phyloP scores from a whole-genome alignment of 306 rosid species.

The Prosopis cineraria region DNA sequence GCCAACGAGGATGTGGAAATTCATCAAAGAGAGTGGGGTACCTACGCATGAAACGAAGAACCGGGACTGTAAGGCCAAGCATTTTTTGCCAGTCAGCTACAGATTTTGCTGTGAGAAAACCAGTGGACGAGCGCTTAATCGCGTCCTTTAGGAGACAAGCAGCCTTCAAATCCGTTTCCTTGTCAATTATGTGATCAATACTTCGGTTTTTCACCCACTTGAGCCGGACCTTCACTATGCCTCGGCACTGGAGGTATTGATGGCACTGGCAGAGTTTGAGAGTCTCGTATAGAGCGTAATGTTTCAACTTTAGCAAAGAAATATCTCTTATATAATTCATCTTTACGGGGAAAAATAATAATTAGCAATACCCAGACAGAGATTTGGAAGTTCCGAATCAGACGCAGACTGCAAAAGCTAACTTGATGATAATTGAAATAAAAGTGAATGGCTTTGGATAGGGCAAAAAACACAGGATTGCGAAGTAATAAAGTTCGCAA shows the following conservation, averaged over 20 bases:
- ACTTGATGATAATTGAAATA: neutral
- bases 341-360: neutral
- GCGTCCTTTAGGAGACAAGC: constrained; percentile 88
- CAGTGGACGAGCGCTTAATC: constrained; percentile 78
- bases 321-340: constrained; percentile 32
- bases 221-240: constrained; percentile 78
- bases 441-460: neutral
- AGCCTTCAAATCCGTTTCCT: constrained; percentile 86
- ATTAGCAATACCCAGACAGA: neutral
- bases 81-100: constrained; percentile 82
- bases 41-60: constrained; percentile 86
- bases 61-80: constrained; percentile 92
- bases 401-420: neutral
- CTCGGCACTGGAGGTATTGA: constrained; percentile 57
- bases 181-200: constrained; percentile 82
- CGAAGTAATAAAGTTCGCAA: neutral
- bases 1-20: constrained; percentile 82
- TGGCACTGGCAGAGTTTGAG: neutral
- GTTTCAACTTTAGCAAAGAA: constrained; percentile 37
- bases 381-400: neutral
- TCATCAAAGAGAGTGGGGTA: constrained; percentile 84
- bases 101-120: constrained; percentile 72
- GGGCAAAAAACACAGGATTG: neutral
- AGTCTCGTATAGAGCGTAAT: neutral
- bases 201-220: constrained; percentile 89